Conservation (phyloP, 169 alveolate genomes). For the Amoebophrya sp. region DNA sequence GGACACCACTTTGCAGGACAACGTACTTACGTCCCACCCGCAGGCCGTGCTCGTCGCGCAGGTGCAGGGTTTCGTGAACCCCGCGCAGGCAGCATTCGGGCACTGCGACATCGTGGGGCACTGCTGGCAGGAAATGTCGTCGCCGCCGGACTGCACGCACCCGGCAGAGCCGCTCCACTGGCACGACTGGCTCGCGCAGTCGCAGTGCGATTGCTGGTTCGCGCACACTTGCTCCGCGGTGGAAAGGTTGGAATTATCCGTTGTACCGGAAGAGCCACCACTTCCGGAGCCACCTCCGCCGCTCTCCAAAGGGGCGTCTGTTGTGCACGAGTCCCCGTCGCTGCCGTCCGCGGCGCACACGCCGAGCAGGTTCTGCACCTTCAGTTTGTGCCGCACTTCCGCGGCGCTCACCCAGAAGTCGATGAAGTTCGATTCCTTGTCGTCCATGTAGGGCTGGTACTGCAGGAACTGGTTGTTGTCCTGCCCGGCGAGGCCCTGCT, state of each 20-base stretch:
- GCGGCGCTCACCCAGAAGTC: not conserved
- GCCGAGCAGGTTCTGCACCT: too few relatives aligned
- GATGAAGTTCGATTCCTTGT: not conserved
- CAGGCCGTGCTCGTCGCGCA: not conserved
- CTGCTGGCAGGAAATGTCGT: not conserved
- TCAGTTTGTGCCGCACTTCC: too few relatives aligned
- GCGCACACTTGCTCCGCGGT: not conserved
- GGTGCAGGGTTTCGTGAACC: not conserved
- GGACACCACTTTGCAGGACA: not conserved
- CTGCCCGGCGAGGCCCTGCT: not conserved
- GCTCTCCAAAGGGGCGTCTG: not conserved
- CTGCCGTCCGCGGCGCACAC: not conserved
- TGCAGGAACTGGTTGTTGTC: not conserved
- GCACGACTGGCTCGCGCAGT: not conserved
- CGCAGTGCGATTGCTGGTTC: not conserved
- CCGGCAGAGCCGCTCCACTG: not conserved
- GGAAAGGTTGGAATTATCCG: not conserved
- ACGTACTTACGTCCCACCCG: not conserved
- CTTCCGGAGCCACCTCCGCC: too few relatives aligned
- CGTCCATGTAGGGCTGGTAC: not conserved
- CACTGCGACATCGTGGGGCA: not conserved
- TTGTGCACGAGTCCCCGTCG: not conserved
- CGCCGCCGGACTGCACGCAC: not conserved
- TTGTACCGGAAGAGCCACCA: not conserved
- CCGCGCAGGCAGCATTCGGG: not conserved